Conservation (phyloP, 1,284 basidiomycete genomes). For the Marasmius tenuissimus region DNA sequence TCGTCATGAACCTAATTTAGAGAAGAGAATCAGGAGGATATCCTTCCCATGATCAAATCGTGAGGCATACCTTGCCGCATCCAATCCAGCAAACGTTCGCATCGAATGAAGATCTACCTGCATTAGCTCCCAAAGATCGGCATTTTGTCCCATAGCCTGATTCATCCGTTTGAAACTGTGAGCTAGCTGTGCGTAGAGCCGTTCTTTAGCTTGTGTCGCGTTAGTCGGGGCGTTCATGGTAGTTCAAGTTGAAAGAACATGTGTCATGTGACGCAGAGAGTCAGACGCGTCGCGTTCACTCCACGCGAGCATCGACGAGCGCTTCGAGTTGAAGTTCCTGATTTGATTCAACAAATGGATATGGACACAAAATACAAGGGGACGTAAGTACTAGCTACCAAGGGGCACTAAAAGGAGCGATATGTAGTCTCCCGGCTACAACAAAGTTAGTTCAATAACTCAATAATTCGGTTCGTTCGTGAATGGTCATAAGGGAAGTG, state of each 20-base stretch:
- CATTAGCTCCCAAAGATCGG: conserved; percentile 69
- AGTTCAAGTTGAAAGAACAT: not conserved
- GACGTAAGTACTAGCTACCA: too few species aligned
- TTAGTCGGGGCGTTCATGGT: conserved; percentile 38
- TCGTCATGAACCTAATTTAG: conserved; percentile 10
- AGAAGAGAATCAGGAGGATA: not conserved
- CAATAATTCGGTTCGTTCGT: not conserved
- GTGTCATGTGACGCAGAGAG: not conserved
- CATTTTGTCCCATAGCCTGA: conserved; percentile 60
- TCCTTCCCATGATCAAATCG: not conserved
- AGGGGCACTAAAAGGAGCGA: too few species aligned
- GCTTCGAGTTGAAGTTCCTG: too few species aligned
- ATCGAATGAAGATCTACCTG: conserved; percentile 71
- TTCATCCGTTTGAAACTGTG: conserved; percentile 61
- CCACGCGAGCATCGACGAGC: too few species aligned
- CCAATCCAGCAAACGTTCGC: conserved; percentile 67
- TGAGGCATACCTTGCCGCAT: conserved; percentile 64
- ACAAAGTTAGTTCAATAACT: too few species aligned
- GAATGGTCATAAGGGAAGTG: not conserved
- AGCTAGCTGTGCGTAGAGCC: conserved; percentile 68
- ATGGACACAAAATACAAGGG: too few species aligned
- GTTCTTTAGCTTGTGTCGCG: conserved; percentile 72
- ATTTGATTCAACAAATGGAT: too few species aligned
- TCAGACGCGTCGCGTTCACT: too few species aligned
- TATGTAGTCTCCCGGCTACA: too few species aligned